These are phyloP conservation scores for Eimeria falciformis DNA, from an alignment of 169 alveolate genomes.

Conservation along the genomic window DNA sequence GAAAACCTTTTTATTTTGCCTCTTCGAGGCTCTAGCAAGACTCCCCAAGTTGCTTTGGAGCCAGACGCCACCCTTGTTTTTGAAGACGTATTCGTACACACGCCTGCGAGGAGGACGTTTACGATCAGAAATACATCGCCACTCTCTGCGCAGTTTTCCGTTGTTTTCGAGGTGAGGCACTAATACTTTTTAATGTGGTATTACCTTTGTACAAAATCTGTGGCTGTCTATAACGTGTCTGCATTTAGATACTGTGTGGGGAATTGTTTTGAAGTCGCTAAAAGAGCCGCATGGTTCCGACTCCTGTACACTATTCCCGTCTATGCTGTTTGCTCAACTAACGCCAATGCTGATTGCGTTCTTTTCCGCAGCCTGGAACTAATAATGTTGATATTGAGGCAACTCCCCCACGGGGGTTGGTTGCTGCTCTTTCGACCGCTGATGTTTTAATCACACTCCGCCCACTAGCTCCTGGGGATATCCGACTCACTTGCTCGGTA, in stretches of 20 bases:
- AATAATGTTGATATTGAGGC: constrained; percentile 16
- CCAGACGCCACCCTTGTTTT: constrained; percentile 93
- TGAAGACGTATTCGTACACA: constrained; percentile 91
- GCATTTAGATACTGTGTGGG: too few relatives aligned
- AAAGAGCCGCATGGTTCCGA: too few relatives aligned
- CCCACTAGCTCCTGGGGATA: constrained; percentile 58
- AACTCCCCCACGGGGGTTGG: constrained; percentile 49
- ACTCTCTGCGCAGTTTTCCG: constrained; percentile 48
- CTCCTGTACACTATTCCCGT: too few relatives aligned
- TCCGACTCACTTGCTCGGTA: constrained; percentile 55
- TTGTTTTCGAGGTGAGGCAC: constrained; percentile 54
- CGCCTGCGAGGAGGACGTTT: constrained; percentile 86
- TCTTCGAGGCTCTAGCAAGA: constrained; percentile 72
- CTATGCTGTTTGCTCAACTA: too few relatives aligned
- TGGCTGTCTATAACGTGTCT: too few relatives aligned
- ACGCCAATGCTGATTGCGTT: not conserved
- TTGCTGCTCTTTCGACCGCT: constrained; percentile 39
- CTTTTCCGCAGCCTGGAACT: constrained; percentile 19
- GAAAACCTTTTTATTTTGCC: constrained; percentile 37
- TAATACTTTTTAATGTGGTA: not conserved
- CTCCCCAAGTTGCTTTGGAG: constrained; percentile 87
- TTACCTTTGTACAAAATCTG: too few relatives aligned
- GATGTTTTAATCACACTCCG: constrained; percentile 30
- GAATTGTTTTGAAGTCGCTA: too few relatives aligned
- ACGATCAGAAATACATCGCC: constrained; percentile 80